These are phyloP conservation scores for Arthrobotrys pseudoclavata DNA, from an alignment of 2,329 filamentous ascomycete genomes.

Conservation along the genomic window DNA sequence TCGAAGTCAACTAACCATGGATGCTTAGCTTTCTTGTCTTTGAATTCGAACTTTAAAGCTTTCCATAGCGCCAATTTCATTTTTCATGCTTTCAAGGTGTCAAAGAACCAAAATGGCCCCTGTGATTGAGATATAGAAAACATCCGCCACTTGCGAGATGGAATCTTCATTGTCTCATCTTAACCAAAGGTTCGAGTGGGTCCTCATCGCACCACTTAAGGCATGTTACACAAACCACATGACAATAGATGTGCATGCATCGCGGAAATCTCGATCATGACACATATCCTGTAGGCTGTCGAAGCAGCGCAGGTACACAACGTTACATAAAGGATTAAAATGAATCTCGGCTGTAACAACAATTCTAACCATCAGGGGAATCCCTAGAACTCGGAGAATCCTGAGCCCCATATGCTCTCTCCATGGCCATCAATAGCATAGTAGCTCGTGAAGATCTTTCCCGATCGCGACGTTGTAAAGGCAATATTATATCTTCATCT, in stretches of 20 bases:
- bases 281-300: not conserved
- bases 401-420: not conserved
- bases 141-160: not conserved
- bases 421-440: not conserved
- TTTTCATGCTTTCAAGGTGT: constrained; percentile 1
- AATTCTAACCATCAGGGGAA: not conserved
- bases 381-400: not conserved
- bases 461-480: not conserved
- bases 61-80: not conserved
- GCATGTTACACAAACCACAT: constrained; percentile 2
- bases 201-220: not conserved
- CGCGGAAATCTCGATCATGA: not conserved
- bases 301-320: not conserved
- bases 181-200: not conserved
- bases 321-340: constrained; percentile 8
- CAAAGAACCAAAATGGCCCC: not conserved
- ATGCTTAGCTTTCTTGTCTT: not conserved
- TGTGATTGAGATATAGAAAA: not conserved
- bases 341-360: not conserved
- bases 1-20: too few relatives aligned
- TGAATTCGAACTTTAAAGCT: too few relatives aligned
- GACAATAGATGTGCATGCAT: not conserved
- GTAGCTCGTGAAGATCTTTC: not conserved
- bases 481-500: not conserved
- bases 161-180: constrained; percentile 9